phyloP scores from a whole-genome alignment of 805 yeast genomes.

The Metschnikowia anglica region DNA sequence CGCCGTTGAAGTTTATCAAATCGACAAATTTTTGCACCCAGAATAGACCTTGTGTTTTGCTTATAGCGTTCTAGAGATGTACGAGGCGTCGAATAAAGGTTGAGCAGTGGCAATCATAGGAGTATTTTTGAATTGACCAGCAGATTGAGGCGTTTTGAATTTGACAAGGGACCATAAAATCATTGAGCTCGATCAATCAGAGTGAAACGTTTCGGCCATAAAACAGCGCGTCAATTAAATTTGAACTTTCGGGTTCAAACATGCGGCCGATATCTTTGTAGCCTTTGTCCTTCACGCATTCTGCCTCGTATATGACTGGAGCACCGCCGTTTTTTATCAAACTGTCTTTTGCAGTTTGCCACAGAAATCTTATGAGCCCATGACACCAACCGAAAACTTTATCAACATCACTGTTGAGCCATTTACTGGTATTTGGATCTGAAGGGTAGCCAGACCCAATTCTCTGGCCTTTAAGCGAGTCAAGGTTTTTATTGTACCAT shows the following conservation, averaged over 20 bases:
- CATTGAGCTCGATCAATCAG: not conserved
- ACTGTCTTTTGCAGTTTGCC: slow-evolving; percentile 89
- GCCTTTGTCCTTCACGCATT: slow-evolving; percentile 33
- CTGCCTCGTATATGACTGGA: slow-evolving; percentile 62
- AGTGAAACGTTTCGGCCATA: slow-evolving; percentile 15
- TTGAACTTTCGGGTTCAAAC: slow-evolving; percentile 5
- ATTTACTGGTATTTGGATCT: slow-evolving; percentile 80
- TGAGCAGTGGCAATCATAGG: too few relatives aligned
- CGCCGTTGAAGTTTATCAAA: too few relatives aligned
- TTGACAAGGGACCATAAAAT: too few relatives aligned
- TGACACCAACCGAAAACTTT: slow-evolving; percentile 82
- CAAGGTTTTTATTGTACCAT: slow-evolving; percentile 31
- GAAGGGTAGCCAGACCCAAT: slow-evolving; percentile 93
- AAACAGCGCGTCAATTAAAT: slow-evolving; percentile 15
- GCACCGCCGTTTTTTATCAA: slow-evolving; percentile 53
- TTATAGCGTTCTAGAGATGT: too few relatives aligned
- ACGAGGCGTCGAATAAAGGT: too few relatives aligned
- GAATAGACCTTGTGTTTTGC: too few relatives aligned
- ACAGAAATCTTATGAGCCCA: slow-evolving; percentile 75
- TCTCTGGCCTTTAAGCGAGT: slow-evolving; percentile 33
- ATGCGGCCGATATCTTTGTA: slow-evolving; percentile 29
- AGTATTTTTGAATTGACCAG: too few relatives aligned
- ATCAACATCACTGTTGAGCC: slow-evolving; percentile 67
- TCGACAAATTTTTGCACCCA: too few relatives aligned
- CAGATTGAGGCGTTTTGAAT: too few relatives aligned